Percentiles rank a stretch among this genome's conserved stretches.
Evolutionary conservation across 1,284 basidiomycete genomes (phyloP).

Genomic region (Papiliotrema flavescens): DNA sequence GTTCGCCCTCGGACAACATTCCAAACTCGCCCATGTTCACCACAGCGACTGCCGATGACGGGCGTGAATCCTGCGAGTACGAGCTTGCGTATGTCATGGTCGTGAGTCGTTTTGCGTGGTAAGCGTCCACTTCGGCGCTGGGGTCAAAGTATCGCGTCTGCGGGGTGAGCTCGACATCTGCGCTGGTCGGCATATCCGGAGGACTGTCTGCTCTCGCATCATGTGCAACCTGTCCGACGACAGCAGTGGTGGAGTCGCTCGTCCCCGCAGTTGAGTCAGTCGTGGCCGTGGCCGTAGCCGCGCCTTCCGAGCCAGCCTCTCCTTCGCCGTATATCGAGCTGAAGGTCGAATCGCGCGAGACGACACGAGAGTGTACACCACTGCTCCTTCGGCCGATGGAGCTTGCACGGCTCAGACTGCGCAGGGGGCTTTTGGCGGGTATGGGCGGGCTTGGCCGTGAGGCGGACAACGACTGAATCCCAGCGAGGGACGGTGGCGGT

Average conservation of each 20-base stretch:
- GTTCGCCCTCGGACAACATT: neutral
- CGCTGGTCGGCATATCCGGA: too few relatives aligned
- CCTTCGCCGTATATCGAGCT: neutral
- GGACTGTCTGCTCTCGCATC: too few relatives aligned
- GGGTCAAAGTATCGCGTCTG: neutral
- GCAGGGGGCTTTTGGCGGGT: constrained; percentile 41
- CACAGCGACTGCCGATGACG: constrained; percentile 14
- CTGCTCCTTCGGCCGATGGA: constrained; percentile 1
- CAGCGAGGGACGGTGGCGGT: constrained; percentile 16
- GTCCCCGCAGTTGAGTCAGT: too few relatives aligned
- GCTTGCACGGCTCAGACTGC: constrained; percentile 19
- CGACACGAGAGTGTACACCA: neutral
- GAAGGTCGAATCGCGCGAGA: neutral
- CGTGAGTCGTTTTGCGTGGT: constrained; percentile 12
- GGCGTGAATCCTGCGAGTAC: constrained; percentile 36
- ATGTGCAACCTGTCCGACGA: too few relatives aligned
- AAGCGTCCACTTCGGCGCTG: neutral
- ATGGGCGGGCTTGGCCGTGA: constrained; percentile 36
- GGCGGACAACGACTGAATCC: constrained; percentile 1
- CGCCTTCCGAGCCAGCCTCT: neutral
- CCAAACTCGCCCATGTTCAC: too few relatives aligned
- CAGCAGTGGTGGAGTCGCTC: too few relatives aligned
- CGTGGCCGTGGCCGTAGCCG: too few relatives aligned
- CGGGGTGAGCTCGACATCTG: neutral
- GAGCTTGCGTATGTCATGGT: constrained; percentile 12